Conservation (phyloP, 2,329 filamentous ascomycete species). For the Fusarium buharicum region DNA sequence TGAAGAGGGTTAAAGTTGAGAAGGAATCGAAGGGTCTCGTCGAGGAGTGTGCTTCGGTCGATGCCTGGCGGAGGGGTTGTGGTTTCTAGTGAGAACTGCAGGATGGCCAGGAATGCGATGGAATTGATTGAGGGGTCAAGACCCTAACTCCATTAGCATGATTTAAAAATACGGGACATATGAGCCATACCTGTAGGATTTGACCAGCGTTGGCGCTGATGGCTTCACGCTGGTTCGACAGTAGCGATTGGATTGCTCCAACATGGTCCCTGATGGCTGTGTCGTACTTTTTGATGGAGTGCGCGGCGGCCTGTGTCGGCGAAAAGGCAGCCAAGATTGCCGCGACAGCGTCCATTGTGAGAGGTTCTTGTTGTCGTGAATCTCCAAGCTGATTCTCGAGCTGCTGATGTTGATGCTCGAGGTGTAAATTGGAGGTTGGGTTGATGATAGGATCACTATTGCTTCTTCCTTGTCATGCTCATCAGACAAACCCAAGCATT, state of each 20-base stretch:
- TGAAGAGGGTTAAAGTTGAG: slow-evolving; percentile 62
- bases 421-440: slow-evolving; percentile 23
- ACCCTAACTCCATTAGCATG: slow-evolving; percentile 49
- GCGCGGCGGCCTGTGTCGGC: slow-evolving; percentile 43
- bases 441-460: slow-evolving; percentile 10
- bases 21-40: slow-evolving; percentile 59
- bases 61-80: slow-evolving; percentile 44
- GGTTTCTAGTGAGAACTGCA: slow-evolving; percentile 54
- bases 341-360: slow-evolving; percentile 48
- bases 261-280: slow-evolving; percentile 53
- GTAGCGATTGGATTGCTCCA: slow-evolving; percentile 51
- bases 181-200: slow-evolving; percentile 54
- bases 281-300: slow-evolving; percentile 54
- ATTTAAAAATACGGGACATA: background rate
- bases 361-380: slow-evolving; percentile 1
- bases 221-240: slow-evolving; percentile 48
- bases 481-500: background rate
- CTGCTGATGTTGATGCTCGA: slow-evolving; percentile 10
- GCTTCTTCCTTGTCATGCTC: slow-evolving; percentile 22
- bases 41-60: slow-evolving; percentile 50
- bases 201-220: slow-evolving; percentile 50
- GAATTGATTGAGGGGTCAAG: slow-evolving; percentile 62
- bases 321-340: slow-evolving; percentile 56
- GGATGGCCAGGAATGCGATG: slow-evolving; percentile 61
- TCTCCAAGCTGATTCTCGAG: slow-evolving; percentile 3